These are phyloP conservation scores for Leccinum subrobustum DNA, from an alignment of 1,284 basidiomycete species.

Conservation along the genomic window DNA sequence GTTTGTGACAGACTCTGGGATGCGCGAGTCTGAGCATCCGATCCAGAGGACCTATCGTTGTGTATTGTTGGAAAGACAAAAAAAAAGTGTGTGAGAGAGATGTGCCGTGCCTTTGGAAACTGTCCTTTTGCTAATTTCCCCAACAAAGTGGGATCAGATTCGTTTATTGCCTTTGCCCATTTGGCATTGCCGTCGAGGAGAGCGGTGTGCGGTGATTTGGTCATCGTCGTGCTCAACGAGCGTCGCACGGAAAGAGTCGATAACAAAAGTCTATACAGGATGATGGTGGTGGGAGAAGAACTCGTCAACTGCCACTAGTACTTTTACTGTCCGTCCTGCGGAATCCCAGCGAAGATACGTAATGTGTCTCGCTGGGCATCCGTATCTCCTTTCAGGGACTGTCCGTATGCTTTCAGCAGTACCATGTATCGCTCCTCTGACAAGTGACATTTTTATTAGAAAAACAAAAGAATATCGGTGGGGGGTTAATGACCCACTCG, in stretches of 20 bases:
- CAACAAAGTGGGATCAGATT: conserved; percentile 66
- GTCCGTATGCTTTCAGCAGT: conserved; percentile 19
- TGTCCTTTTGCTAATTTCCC: conserved; percentile 62
- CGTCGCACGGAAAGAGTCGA: neutral
- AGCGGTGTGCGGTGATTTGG: conserved; percentile 24
- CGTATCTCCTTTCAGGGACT: conserved; percentile 21
- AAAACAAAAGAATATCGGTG: no score
- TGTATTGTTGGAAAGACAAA: neutral
- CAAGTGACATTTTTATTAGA: neutral
- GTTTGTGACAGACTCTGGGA: conserved; percentile 56
- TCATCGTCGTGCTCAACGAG: conserved; percentile 16
- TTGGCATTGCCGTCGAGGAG: conserved; percentile 56
- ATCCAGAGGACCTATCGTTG: conserved; percentile 65
- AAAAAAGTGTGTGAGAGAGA: neutral
- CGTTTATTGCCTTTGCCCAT: conserved; percentile 60
- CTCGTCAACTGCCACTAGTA: no score
- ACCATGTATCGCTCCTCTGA: conserved; percentile 27
- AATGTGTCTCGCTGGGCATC: conserved; percentile 24
- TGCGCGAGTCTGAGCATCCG: conserved; percentile 70
- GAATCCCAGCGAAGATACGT: conserved; percentile 19
- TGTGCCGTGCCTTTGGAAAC: conserved; percentile 56
- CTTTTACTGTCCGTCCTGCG: conserved; percentile 19
- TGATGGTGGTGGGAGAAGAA: neutral
- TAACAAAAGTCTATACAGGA: neutral
- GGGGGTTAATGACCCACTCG: conserved; percentile 10